Conservation (phyloP, 805 yeast species). For the Saturnispora dispora region DNA sequence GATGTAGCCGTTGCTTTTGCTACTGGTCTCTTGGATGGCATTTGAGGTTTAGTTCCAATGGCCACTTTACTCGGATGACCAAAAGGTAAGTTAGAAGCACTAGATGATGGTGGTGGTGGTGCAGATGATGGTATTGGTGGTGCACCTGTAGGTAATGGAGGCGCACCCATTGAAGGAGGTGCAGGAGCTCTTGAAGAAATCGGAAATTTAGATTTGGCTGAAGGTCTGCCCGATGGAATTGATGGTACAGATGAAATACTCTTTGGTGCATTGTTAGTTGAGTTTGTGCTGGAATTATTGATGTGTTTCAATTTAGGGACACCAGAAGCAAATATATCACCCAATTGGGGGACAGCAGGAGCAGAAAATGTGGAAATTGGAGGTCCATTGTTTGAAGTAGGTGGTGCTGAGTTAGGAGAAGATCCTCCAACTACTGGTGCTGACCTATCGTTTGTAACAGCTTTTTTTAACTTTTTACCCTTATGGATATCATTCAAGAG, state of each 20-base stretch:
- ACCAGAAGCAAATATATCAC: constrained; percentile 70
- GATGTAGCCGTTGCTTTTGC: neutral
- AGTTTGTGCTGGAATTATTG: constrained; percentile 10
- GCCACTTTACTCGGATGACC: neutral
- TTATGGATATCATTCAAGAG: constrained; percentile 77
- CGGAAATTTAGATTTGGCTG: constrained; percentile 1
- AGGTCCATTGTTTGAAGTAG: constrained; percentile 15
- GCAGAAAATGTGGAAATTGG: constrained; percentile 21
- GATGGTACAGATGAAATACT: constrained; percentile 19
- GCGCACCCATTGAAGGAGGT: constrained; percentile 7
- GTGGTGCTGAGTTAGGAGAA: constrained; percentile 11
- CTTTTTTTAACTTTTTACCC: constrained; percentile 51
- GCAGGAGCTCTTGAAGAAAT: constrained; percentile 13
- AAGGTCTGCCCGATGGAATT: constrained; percentile 5
- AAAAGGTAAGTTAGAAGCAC: constrained; percentile 5
- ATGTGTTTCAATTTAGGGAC: constrained; percentile 59
- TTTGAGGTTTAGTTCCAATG: neutral
- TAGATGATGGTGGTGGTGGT: constrained; percentile 9
- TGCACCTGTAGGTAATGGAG: constrained; percentile 8
- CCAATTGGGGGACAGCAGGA: constrained; percentile 40
- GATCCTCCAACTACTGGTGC: constrained; percentile 43
- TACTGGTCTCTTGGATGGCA: neutral
- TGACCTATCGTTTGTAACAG: constrained; percentile 59
- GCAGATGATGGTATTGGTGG: constrained; percentile 7
- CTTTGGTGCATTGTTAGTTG: constrained; percentile 20